Evolutionary conservation across 805 yeast genomes (phyloP), one percentile per base, ranked within the genome.

Genomic region (Candida tibetensis): DNA sequence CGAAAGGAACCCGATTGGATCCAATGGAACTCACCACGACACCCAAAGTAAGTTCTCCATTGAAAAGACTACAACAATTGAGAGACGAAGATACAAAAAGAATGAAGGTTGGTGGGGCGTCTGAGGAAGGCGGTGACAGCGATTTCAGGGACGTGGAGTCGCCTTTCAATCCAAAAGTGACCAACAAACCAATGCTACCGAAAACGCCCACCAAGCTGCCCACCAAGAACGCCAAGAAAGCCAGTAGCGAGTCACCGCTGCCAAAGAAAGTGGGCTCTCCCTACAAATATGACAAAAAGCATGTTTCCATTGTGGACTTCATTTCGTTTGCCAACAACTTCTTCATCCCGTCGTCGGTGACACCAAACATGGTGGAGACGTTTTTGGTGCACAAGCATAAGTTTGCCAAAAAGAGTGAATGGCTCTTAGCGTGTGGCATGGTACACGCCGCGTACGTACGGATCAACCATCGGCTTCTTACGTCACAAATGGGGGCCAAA

Each of bases 341-440:
- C 52, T 77, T 79, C 52, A 62, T 84, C 17, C 85, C 86, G 0
- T 61, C 69, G 15, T 67, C 70, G 0, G 62, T 74, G 2, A 77
- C 86, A 0, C 62, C 66, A 17, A 58, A 64, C 25, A 65, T 84
- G 32, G 42, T 81, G 7, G 71, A 69, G 28, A 72, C 79, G 1
- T 82, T 72, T 46, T 59, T 69, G 28, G 57, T 65, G 3, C 76
- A 77, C 49, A 68, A 72, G 32, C 69, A 71, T 16, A 76, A 77
- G 45, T 72, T 81, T 28, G 44, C 48, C n/a, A 68, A 64, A 42
- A 73, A 73, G 25, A 78, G 75, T 41, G 82, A 81, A 28, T 83
- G 89, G 88, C 77, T 79, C 5, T 55, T 84, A 16, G 75, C 83
- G 2, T 80, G 85, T 53, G 90, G 90, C 0, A 53, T 84, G 44